Conservation (phyloP, 352 stramenopile genomes). For the Globisporangium apiculatum region DNA sequence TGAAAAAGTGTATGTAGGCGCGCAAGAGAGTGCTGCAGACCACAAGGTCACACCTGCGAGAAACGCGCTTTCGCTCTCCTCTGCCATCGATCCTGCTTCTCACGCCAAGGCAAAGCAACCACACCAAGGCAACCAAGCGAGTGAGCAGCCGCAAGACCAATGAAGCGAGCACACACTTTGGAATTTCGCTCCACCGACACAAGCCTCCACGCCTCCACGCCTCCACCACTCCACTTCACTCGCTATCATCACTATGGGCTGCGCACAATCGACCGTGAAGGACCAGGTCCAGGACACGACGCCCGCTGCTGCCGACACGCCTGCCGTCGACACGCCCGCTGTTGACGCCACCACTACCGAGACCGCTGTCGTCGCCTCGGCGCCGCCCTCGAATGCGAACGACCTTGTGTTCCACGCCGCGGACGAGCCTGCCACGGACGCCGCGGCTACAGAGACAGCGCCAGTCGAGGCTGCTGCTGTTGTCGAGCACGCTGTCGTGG, state of each 20-base stretch:
- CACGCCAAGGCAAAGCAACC: too few species aligned
- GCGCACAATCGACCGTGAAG: conserved; percentile 51
- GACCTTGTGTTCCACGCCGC: conserved; percentile 1
- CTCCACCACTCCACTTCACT: conserved; percentile 7
- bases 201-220: neutral
- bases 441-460: neutral
- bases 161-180: neutral
- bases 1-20: neutral
- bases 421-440: neutral
- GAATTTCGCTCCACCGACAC: conserved; percentile 4
- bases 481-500: too few species aligned
- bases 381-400: neutral
- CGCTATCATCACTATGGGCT: conserved; percentile 33
- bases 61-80: neutral
- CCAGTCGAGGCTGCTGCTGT: neutral
- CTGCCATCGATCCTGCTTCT: neutral
- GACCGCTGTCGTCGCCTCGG: conserved; percentile 1
- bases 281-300: conserved; percentile 30
- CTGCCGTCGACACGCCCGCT: neutral
- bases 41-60: neutral
- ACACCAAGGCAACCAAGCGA: neutral
- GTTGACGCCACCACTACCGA: neutral
- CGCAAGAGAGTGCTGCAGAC: neutral
- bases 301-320: neutral
- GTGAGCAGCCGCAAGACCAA: neutral